Evolutionary conservation across 768 basidiomycete genomes (phyloP).

Genomic region (Mycena filopes): DNA sequence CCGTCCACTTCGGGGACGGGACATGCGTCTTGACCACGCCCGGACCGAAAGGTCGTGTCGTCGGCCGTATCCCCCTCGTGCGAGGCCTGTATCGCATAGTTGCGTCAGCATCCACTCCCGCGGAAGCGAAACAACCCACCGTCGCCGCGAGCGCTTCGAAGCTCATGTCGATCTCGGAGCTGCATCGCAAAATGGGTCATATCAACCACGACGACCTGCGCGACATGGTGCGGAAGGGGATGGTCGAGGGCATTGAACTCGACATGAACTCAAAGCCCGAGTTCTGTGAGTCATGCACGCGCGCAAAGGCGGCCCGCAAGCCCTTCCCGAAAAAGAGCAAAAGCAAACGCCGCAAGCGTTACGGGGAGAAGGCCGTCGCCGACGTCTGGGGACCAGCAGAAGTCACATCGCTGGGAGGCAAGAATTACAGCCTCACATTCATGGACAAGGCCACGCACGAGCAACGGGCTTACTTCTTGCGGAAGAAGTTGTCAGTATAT

Average conservation of each 20-base stretch:
- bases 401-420: slow-evolving; percentile 28
- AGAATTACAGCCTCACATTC: slow-evolving; percentile 8
- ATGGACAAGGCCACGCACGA: slow-evolving; percentile 33
- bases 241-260: slow-evolving; percentile 45
- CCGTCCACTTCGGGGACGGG: slow-evolving; percentile 19
- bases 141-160: slow-evolving; percentile 25
- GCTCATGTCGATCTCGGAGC: slow-evolving; percentile 38
- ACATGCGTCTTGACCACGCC: slow-evolving; percentile 9
- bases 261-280: slow-evolving; percentile 36
- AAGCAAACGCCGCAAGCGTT: slow-evolving; percentile 7
- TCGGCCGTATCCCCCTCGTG: slow-evolving; percentile 37
- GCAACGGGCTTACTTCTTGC: slow-evolving; percentile 28
- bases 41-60: slow-evolving; percentile 15
- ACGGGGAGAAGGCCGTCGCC: slow-evolving; percentile 27
- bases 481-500: no score
- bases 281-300: slow-evolving; percentile 40
- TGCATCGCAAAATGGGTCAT: slow-evolving; percentile 50
- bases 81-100: slow-evolving; percentile 41
- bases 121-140: slow-evolving; percentile 4
- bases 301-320: slow-evolving; percentile 35
- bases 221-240: slow-evolving; percentile 40
- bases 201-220: slow-evolving; percentile 40
- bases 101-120: slow-evolving; percentile 2
- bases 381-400: slow-evolving; percentile 32
- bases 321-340: slow-evolving; percentile 32